phyloP scores from a whole-genome alignment of 139 green algal species.

The Coelastrella sp. region DNA sequence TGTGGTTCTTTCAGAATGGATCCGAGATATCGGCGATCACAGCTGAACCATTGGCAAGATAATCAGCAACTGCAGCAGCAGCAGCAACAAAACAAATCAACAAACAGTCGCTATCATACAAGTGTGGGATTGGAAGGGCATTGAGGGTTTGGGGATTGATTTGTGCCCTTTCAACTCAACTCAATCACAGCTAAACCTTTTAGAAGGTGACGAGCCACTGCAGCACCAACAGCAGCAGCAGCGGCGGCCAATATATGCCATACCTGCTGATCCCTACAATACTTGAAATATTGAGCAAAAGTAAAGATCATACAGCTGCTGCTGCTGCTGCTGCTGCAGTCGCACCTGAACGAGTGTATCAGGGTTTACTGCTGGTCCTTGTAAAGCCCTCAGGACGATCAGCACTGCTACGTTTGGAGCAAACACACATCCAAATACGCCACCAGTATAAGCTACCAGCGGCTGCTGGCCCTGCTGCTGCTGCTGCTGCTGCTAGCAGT shows the following conservation, averaged over 20 bases:
- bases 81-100: background rate
- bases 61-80: background rate
- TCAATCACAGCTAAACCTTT: background rate
- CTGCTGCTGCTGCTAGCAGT: background rate
- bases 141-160: background rate
- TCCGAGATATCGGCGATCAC: constrained; percentile 34
- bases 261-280: constrained; percentile 21
- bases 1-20: no score
- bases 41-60: background rate
- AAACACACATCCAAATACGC: constrained; percentile 25
- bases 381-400: constrained; percentile 38
- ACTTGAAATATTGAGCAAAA: constrained; percentile 37
- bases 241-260: background rate
- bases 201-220: background rate
- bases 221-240: background rate
- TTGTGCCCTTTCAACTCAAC: no score
- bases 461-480: background rate
- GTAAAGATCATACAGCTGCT: background rate
- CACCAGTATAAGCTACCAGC: no score
- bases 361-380: background rate
- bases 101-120: no score
- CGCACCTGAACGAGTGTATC: no score
- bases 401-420: constrained; percentile 13
- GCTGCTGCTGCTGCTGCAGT: background rate
- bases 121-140: no score